A percentile compares a stretch with the other conserved stretches of the same genome.
Evolutionary conservation across 129 eudicot genomes (phyloP).

Genomic region (Helianthus tuberosus): DNA sequence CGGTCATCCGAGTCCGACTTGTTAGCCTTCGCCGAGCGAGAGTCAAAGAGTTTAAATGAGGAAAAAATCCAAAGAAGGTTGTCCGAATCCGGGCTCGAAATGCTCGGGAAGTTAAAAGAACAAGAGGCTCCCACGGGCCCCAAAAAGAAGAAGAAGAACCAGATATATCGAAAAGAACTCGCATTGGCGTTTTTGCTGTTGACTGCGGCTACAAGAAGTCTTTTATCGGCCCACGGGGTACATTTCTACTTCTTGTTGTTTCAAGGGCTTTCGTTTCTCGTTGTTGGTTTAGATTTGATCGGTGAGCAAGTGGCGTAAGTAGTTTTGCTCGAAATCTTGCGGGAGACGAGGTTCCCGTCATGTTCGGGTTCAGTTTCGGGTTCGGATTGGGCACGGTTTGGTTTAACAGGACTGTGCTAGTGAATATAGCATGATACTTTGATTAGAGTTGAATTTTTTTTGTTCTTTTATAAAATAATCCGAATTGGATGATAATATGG

Average conservation of each 20-base stretch:
- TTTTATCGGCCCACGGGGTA: constrained; percentile 81
- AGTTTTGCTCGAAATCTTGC: background rate
- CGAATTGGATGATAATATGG: constrained; percentile 31
- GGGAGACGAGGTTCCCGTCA: constrained; percentile 9
- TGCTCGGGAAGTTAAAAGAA: constrained; percentile 67
- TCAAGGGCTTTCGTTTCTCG: constrained; percentile 82
- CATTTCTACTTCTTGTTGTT: constrained; percentile 88
- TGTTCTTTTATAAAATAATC: constrained; percentile 36
- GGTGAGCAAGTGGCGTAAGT: constrained; percentile 71
- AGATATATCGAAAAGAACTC: constrained; percentile 69
- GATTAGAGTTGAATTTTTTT: constrained; percentile 20
- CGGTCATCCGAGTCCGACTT: constrained; percentile 87
- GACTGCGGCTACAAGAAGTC: constrained; percentile 85
- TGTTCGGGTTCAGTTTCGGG: constrained; percentile 4
- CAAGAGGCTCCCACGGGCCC: constrained; percentile 34
- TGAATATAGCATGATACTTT: constrained; percentile 30
- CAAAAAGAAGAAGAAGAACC: constrained; percentile 64
- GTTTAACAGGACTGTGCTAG: constrained; percentile 13
- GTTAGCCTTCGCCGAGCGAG: constrained; percentile 70
- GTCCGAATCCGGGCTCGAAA: constrained; percentile 85
- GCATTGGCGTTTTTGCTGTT: constrained; percentile 74
- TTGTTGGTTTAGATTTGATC: constrained; percentile 78
- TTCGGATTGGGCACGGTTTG: constrained; percentile 2
- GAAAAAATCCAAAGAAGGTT: constrained; percentile 76
- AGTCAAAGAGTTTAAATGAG: constrained; percentile 49